phyloP scores from a whole-genome alignment of 768 basidiomycete species.

The Russula griseocarnosa region DNA sequence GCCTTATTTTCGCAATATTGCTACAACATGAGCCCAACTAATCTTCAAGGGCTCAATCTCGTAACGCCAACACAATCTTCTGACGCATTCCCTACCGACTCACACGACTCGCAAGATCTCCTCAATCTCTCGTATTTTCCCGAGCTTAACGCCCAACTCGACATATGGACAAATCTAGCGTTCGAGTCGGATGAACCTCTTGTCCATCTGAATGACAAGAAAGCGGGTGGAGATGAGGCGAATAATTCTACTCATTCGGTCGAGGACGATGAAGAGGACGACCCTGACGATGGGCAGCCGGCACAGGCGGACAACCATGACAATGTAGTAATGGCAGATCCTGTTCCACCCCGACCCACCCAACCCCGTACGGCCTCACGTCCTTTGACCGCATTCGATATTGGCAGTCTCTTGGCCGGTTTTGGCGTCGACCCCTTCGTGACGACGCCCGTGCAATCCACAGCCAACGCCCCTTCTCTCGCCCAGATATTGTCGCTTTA shows the following conservation, averaged over 20 bases:
- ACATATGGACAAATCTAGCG: conserved; percentile 77
- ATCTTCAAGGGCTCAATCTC: conserved; percentile 77
- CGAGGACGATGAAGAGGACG: conserved; percentile 38
- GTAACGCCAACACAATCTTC: conserved; percentile 51
- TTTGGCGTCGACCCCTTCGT: conserved; percentile 45
- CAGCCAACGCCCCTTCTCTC: conserved; percentile 48
- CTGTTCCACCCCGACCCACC: conserved; percentile 34
- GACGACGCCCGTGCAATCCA: conserved; percentile 34
- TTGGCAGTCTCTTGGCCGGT: conserved; percentile 37
- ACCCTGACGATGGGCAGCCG: conserved; percentile 24
- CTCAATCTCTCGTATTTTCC: conserved; percentile 61
- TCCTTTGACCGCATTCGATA: conserved; percentile 43
- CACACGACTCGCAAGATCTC: conserved; percentile 52
- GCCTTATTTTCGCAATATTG: background rate
- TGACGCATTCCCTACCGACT: conserved; percentile 37
- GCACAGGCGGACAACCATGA: conserved; percentile 54
- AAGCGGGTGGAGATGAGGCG: conserved; percentile 26
- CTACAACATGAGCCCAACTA: conserved; percentile 53
- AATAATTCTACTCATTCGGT: conserved; percentile 27
- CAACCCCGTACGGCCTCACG: conserved; percentile 31
- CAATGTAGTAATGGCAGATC: conserved; percentile 53
- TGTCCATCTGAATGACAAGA: conserved; percentile 38
- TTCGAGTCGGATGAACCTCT: conserved; percentile 74
- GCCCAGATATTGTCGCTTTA: conserved; percentile 68
- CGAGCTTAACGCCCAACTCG: conserved; percentile 72